Evolutionary conservation across 768 basidiomycete genomes (phyloP).

Genomic region (Leucosporidium scottii): DNA sequence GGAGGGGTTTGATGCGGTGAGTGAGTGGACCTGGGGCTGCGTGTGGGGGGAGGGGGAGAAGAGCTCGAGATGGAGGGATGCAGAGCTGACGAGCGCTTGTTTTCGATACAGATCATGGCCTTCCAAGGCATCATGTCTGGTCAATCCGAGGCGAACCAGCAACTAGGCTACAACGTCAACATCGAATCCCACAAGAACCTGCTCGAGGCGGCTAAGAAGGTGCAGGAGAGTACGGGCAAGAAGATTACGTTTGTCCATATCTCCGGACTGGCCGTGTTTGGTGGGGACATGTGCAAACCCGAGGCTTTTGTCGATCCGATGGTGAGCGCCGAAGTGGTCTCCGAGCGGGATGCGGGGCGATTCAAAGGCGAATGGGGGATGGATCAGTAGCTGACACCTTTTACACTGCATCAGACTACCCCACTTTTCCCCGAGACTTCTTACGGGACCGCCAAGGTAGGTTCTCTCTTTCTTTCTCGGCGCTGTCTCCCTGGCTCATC

Average conservation of each 20-base stretch:
- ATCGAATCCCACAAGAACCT: neutral
- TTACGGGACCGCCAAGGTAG: neutral
- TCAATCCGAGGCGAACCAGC: neutral
- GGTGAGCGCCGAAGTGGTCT: neutral
- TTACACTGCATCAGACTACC: neutral
- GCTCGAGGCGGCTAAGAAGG: neutral
- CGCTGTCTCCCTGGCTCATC: too few species aligned
- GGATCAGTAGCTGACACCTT: neutral
- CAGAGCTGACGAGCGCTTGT: neutral
- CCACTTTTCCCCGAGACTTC: slow-evolving; percentile 1
- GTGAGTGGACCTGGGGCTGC: too few species aligned
- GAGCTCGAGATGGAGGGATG: neutral
- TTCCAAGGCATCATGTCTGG: slow-evolving; percentile 1
- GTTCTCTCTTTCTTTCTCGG: too few species aligned
- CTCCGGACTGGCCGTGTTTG: neutral
- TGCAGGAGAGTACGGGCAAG: neutral
- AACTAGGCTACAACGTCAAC: neutral
- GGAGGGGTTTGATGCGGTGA: neutral
- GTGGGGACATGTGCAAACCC: neutral
- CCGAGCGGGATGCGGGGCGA: too few species aligned
- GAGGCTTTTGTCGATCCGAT: neutral
- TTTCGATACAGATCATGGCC: neutral
- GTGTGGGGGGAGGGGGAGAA: too few species aligned
- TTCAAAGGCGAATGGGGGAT: too few species aligned
- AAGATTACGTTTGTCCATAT: neutral